Evolutionary conservation across 805 yeast species (phyloP).

Genomic region (Yamadazyma sp.): DNA sequence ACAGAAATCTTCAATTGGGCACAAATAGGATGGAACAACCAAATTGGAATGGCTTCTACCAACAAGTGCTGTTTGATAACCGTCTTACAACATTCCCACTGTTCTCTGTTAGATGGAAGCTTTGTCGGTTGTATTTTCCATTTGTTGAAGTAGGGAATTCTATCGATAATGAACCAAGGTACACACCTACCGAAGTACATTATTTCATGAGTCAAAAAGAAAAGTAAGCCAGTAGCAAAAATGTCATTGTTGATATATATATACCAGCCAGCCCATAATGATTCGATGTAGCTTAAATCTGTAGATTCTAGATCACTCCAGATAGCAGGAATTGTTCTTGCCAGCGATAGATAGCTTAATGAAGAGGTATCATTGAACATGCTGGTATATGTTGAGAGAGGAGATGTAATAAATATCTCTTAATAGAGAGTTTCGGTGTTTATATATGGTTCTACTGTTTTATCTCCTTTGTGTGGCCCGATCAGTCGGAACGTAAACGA

Average conservation of each 20-base stretch:
- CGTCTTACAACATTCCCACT: constrained; percentile 86
- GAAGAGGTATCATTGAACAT: constrained; percentile 15
- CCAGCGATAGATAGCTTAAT: constrained; percentile 13
- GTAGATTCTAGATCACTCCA: constrained; percentile 10
- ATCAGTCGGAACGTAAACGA: constrained; percentile 3
- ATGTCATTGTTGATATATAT: constrained; percentile 81
- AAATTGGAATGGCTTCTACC: constrained; percentile 94
- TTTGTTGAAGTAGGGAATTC: constrained; percentile 78
- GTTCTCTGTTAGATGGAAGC: constrained; percentile 77
- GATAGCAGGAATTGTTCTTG: constrained; percentile 4
- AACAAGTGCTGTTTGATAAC: constrained; percentile 85
- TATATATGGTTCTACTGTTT: no score
- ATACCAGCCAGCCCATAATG: constrained; percentile 88
- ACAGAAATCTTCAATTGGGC: constrained; percentile 73
- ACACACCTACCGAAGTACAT: constrained; percentile 89
- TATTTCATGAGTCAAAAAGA: constrained; percentile 79
- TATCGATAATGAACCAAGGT: constrained; percentile 90
- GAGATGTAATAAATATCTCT: no score
- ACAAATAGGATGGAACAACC: constrained; percentile 96
- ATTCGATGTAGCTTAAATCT: constrained; percentile 45
- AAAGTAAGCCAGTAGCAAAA: constrained; percentile 86
- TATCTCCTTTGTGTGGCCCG: constrained; percentile 6
- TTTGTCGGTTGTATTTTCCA: constrained; percentile 90
- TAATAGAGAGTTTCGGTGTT: no score
- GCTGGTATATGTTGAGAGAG: no score